Conservation (phyloP, 2,329 filamentous ascomycete genomes). For the Nemania serpens region DNA sequence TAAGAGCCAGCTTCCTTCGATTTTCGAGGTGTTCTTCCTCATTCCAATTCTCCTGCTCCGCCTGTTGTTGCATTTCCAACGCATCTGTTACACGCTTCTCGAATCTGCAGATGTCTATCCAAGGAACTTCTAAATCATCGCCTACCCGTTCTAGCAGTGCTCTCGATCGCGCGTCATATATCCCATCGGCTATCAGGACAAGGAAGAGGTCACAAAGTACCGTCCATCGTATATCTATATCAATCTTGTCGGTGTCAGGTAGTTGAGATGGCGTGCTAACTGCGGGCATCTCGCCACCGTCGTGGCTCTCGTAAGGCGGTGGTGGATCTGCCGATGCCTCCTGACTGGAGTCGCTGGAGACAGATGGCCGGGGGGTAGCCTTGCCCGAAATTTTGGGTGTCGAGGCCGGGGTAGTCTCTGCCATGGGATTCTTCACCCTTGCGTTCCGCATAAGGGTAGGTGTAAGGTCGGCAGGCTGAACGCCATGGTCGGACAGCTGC, state of each 20-base stretch:
- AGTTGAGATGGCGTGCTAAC: constrained; percentile 84
- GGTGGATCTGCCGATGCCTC: constrained; percentile 57
- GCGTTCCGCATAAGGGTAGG: constrained; percentile 89
- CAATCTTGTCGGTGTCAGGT: constrained; percentile 79
- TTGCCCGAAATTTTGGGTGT: constrained; percentile 32
- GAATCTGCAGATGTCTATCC: constrained; percentile 94
- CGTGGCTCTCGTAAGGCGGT: constrained; percentile 65
- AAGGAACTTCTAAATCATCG: constrained; percentile 77
- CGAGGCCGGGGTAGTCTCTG: constrained; percentile 42
- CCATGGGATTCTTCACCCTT: constrained; percentile 90
- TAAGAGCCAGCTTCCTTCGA: constrained; percentile 79
- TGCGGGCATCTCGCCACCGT: constrained; percentile 73
- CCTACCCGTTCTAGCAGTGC: constrained; percentile 83
- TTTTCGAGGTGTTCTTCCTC: constrained; percentile 92
- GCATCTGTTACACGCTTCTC: constrained; percentile 97
- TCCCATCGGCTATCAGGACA: constrained; percentile 91
- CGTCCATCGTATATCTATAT: constrained; percentile 96
- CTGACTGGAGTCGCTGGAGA: constrained; percentile 40
- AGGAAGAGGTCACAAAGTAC: constrained; percentile 95
- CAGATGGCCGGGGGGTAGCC: constrained; percentile 39
- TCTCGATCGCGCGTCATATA: constrained; percentile 88
- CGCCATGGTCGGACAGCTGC: constrained; percentile 90
- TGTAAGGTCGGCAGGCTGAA: constrained; percentile 81
- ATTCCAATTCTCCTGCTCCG: constrained; percentile 96
- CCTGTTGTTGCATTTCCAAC: constrained; percentile 94